These are phyloP conservation scores for Polychaeton citri DNA, from an alignment of 2,329 filamentous ascomycete species.

Conservation along the genomic window DNA sequence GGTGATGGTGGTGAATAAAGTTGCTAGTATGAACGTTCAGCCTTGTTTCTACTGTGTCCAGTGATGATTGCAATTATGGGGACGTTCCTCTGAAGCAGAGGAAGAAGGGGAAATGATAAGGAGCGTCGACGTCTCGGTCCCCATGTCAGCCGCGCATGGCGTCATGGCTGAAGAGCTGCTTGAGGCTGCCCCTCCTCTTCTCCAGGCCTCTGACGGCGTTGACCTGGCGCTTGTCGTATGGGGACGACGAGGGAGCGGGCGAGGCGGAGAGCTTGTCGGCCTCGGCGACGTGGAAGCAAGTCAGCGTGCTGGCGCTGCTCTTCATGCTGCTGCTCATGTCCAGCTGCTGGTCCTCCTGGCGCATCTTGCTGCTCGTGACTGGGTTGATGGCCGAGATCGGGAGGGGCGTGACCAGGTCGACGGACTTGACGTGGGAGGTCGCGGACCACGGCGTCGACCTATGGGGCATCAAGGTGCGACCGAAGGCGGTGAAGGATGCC, in stretches of 20 bases:
- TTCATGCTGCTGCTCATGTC: constrained; percentile 17
- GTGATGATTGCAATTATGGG: too few relatives aligned
- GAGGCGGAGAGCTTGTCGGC: constrained; percentile 7
- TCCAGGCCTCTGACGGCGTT: constrained; percentile 2
- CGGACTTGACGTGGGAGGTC: constrained; percentile 22
- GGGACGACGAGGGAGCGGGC: neutral
- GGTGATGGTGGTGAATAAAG: too few relatives aligned
- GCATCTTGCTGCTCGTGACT: constrained; percentile 7
- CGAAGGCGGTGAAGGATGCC: constrained; percentile 26
- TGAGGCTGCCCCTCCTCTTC: constrained; percentile 14
- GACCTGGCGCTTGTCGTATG: constrained; percentile 13
- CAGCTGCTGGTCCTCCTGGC: neutral
- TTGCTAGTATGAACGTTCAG: too few relatives aligned
- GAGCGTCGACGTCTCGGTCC: neutral
- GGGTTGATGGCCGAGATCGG: constrained; percentile 16
- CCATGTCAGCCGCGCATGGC: constrained; percentile 16
- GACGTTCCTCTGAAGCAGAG: too few relatives aligned
- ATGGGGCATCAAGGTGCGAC: constrained; percentile 23
- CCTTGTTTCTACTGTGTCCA: too few relatives aligned
- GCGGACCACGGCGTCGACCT: constrained; percentile 28
- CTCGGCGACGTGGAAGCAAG: constrained; percentile 17
- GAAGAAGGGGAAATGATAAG: neutral
- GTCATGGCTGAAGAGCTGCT: constrained; percentile 21
- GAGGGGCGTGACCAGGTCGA: constrained; percentile 32
- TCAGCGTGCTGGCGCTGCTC: constrained; percentile 19